Percentiles rank a stretch among this genome's conserved stretches.
Evolutionary conservation across 345 rosid species (phyloP).

Genomic region (Gossypium longicalyx): DNA sequence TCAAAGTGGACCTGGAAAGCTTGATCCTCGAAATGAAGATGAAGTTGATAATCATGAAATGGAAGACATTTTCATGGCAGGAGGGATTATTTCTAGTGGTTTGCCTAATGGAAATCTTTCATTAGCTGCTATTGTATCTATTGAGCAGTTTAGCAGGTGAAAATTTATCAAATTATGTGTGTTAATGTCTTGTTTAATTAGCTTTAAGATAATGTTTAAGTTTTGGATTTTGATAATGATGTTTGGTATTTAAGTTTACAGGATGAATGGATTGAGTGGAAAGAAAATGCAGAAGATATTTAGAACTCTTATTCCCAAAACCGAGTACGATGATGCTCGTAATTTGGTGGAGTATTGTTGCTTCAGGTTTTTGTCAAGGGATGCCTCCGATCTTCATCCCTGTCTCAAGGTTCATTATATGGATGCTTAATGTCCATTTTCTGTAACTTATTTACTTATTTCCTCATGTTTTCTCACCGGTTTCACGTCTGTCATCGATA

Average conservation of each 20-base stretch:
- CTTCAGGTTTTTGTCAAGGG: conserved; percentile 85
- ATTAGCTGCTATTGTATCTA: conserved; percentile 68
- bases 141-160: conserved; percentile 98
- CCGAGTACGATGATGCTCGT: conserved; percentile 54
- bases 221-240: conserved; percentile 28
- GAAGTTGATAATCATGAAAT: conserved; percentile 39
- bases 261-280: conserved; percentile 96
- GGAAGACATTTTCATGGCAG: conserved; percentile 67
- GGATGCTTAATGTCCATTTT: conserved; percentile 12
- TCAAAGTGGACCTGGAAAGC: conserved; percentile 40
- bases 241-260: conserved; percentile 44
- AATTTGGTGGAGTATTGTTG: conserved; percentile 89
- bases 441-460: not conserved
- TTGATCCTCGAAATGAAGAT: conserved; percentile 30
- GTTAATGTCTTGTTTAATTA: not conserved
- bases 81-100: conserved; percentile 52
- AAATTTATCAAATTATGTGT: not conserved
- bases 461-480: not conserved
- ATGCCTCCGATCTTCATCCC: conserved; percentile 72
- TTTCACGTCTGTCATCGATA: not conserved
- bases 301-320: conserved; percentile 63
- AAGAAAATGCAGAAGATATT: conserved; percentile 76
- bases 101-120: conserved; percentile 65
- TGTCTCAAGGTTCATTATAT: conserved; percentile 55
- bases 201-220: not conserved